Percentiles rank a stretch among this genome's conserved stretches.
Evolutionary conservation across 2,329 filamentous ascomycete species (phyloP).

Genomic region (Colletotrichum coccodes): DNA sequence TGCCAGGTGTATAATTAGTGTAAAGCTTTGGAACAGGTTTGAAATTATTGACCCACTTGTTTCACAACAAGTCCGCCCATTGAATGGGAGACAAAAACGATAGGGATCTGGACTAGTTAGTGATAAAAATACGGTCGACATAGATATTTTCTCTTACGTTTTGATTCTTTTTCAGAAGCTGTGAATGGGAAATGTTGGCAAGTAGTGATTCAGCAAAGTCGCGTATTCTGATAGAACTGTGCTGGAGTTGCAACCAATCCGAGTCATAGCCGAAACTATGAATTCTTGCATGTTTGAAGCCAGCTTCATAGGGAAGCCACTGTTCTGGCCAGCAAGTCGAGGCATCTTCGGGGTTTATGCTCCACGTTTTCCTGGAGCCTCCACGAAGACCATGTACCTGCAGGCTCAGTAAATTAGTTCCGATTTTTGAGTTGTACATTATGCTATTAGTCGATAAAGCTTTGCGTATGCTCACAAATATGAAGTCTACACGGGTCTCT

Average conservation of each 20-base stretch:
- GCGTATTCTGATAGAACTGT: slow-evolving; percentile 10
- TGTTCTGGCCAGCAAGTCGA: slow-evolving; percentile 32
- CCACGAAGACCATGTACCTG: slow-evolving; percentile 33
- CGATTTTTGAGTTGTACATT: no score
- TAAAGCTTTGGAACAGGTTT: background rate
- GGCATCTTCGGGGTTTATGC: slow-evolving; percentile 4
- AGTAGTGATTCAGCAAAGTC: slow-evolving; percentile 1
- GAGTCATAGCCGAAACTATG: slow-evolving; percentile 34
- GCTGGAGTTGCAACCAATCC: slow-evolving; percentile 25
- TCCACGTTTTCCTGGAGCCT: slow-evolving; percentile 35
- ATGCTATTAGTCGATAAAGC: no score
- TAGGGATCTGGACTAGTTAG: background rate
- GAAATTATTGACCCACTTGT: background rate
- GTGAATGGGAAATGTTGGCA: background rate
- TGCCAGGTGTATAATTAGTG: background rate
- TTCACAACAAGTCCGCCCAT: background rate
- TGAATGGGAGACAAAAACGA: background rate
- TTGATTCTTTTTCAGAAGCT: background rate
- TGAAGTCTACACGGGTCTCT: background rate
- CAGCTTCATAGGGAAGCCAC: slow-evolving; percentile 33
- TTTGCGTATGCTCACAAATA: background rate
- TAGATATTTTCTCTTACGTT: background rate
- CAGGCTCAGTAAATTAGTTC: no score
- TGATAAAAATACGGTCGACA: background rate
- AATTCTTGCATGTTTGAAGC: slow-evolving; percentile 32